A percentile compares a stretch with the other conserved stretches of the same genome.
These are phyloP conservation scores for Physcomitrellopsis africana DNA, from an alignment of 225 moss, liverwort and hornwort genomes.

Conservation along the genomic window DNA sequence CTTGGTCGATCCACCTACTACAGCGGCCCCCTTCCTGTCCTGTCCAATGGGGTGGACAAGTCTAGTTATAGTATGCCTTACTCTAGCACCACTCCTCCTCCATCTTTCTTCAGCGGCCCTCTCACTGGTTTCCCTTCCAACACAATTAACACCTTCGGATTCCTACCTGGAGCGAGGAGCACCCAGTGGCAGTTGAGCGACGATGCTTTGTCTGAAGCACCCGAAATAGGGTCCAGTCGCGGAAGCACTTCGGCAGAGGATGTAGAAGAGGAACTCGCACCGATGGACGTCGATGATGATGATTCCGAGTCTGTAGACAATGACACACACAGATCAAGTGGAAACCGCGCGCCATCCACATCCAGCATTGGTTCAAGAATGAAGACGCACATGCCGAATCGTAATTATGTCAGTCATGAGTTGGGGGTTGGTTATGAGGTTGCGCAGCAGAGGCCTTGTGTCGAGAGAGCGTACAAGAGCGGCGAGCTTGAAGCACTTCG, in stretches of 20 bases:
- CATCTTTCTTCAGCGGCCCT: conserved; percentile 35
- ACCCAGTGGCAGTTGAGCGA: conserved; percentile 40
- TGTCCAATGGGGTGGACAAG: background rate
- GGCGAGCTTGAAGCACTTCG: conserved; percentile 41
- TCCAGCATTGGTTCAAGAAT: conserved; percentile 16
- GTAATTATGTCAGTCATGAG: conserved; percentile 53
- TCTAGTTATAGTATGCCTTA: too few relatives aligned
- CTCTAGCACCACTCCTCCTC: too few relatives aligned
- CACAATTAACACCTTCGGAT: conserved; percentile 19
- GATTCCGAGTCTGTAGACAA: background rate
- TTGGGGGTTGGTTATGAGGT: conserved; percentile 31
- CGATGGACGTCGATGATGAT: background rate
- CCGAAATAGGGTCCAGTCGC: conserved; percentile 35
- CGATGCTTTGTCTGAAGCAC: conserved; percentile 23
- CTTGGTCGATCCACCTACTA: conserved; percentile 37
- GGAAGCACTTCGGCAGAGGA: conserved; percentile 13
- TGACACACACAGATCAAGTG: too few relatives aligned
- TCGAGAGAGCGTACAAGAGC: conserved; percentile 40
- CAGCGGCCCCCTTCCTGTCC: conserved; percentile 44
- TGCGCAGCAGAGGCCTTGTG: conserved; percentile 29
- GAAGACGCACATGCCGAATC: conserved; percentile 23
- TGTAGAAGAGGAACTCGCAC: background rate
- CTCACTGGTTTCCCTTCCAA: conserved; percentile 20
- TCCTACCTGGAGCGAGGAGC: conserved; percentile 31
- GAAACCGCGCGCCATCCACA: too few relatives aligned